These are phyloP conservation scores for Emergomyces pasteurianus DNA, from an alignment of 2,329 filamentous ascomycete species.

Conservation along the genomic window DNA sequence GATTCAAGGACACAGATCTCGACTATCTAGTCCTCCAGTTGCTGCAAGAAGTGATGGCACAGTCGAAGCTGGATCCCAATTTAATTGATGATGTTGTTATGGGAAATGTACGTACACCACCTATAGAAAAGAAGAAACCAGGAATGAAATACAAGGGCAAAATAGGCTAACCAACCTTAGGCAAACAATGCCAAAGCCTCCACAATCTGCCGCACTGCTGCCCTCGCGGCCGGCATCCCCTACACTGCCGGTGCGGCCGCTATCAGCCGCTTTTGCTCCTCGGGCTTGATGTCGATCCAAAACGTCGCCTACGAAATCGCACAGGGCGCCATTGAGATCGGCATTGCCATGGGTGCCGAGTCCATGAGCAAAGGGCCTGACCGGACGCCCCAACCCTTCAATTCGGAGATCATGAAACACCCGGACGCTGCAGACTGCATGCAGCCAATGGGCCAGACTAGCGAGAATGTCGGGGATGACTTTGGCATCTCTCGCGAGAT, in stretches of 20 bases:
- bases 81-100: constrained; percentile 83
- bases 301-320: constrained; percentile 85
- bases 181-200: constrained; percentile 75
- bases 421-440: constrained; percentile 77
- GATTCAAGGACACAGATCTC: constrained; percentile 85
- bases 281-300: constrained; percentile 86
- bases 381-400: constrained; percentile 54
- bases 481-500: constrained; percentile 69
- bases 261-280: constrained; percentile 95
- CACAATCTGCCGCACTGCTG: constrained; percentile 81
- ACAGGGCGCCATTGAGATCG: constrained; percentile 69
- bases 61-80: constrained; percentile 64
- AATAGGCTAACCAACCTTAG: constrained; percentile 22
- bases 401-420: constrained; percentile 60
- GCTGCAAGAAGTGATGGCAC: constrained; percentile 61
- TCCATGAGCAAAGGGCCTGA: constrained; percentile 70
- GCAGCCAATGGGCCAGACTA: constrained; percentile 96
- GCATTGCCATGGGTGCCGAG: constrained; percentile 80
- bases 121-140: background rate
- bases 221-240: constrained; percentile 84
- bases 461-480: constrained; percentile 86
- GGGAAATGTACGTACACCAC: constrained; percentile 58
- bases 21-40: constrained; percentile 79
- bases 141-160: background rate
- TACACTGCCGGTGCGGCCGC: constrained; percentile 73